Evolutionary conservation across 345 rosid genomes (phyloP).

Genomic region (Bruguiera sexangula): DNA sequence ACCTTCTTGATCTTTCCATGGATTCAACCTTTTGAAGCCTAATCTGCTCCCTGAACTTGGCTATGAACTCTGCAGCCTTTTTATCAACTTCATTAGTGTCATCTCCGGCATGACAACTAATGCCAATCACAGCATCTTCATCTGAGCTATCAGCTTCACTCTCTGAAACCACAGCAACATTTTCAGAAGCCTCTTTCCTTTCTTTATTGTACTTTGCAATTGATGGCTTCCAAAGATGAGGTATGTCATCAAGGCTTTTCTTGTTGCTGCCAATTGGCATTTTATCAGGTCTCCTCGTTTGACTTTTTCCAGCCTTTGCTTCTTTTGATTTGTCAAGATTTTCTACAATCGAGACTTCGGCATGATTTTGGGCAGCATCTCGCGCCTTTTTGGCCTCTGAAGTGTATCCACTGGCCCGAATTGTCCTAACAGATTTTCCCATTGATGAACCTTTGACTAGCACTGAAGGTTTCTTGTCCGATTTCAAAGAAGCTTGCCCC

Average conservation of each 20-base stretch:
- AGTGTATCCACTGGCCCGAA: slow-evolving; percentile 33
- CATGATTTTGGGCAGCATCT: slow-evolving; percentile 25
- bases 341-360: slow-evolving; percentile 14
- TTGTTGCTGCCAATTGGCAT: slow-evolving; percentile 12
- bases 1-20: slow-evolving; percentile 44
- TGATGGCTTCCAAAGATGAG: slow-evolving; percentile 4
- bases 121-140: slow-evolving; percentile 18
- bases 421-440: slow-evolving; percentile 75
- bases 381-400: slow-evolving; percentile 25
- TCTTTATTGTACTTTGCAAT: slow-evolving; percentile 13
- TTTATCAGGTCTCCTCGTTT: slow-evolving; percentile 17
- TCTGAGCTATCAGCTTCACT: slow-evolving; percentile 27
- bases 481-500: slow-evolving; percentile 37
- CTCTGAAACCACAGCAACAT: slow-evolving; percentile 15
- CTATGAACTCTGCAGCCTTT: slow-evolving; percentile 90
- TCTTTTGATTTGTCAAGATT: slow-evolving; percentile 19
- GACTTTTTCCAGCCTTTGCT: slow-evolving; percentile 16
- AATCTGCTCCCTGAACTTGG: slow-evolving; percentile 84
- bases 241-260: slow-evolving; percentile 17
- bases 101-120: slow-evolving; percentile 31
- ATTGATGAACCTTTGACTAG: slow-evolving; percentile 35
- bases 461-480: slow-evolving; percentile 24
- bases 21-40: slow-evolving; percentile 73
- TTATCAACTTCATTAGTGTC: slow-evolving; percentile 68
- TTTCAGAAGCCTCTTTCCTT: slow-evolving; percentile 14